Evolutionary conservation across 495 filamentous ascomycete species (phyloP).

Genomic region (Thermothielavioides terrestris): DNA sequence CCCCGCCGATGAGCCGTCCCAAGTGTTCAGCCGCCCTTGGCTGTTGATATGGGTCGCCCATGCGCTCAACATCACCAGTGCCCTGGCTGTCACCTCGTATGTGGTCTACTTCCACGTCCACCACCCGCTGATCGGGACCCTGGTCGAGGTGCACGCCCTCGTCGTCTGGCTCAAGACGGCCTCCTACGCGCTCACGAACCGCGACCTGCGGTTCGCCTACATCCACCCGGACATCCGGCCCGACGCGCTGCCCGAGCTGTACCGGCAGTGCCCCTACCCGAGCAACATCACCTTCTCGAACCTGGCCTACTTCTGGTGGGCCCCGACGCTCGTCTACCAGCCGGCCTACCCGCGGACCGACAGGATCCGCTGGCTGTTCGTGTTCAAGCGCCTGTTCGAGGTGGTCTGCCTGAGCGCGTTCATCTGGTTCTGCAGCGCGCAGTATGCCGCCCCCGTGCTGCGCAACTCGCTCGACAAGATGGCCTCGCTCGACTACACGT

Average conservation of each 20-base stretch:
- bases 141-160: slow-evolving; percentile 84
- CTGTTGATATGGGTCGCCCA: slow-evolving; percentile 65
- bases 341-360: slow-evolving; percentile 82
- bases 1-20: slow-evolving; percentile 47
- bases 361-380: slow-evolving; percentile 75
- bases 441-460: slow-evolving; percentile 86
- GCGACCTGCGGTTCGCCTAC: slow-evolving; percentile 83
- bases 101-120: slow-evolving; percentile 84
- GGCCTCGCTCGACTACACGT: slow-evolving; percentile 64
- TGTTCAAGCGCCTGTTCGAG: slow-evolving; percentile 72
- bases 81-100: slow-evolving; percentile 68
- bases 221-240: slow-evolving; percentile 58
- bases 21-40: slow-evolving; percentile 66
- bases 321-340: slow-evolving; percentile 92
- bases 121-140: slow-evolving; percentile 86
- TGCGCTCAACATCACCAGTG: slow-evolving; percentile 72
- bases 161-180: slow-evolving; percentile 94
- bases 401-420: slow-evolving; percentile 65
- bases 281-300: slow-evolving; percentile 80
- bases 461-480: slow-evolving; percentile 84
- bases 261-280: slow-evolving; percentile 78
- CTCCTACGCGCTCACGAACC: slow-evolving; percentile 94
- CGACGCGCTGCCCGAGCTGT: slow-evolving; percentile 65
- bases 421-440: slow-evolving; percentile 87
- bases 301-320: slow-evolving; percentile 92